Evolutionary conservation across 2,329 filamentous ascomycete species (phyloP).

Genomic region (Alternaria brassicae): DNA sequence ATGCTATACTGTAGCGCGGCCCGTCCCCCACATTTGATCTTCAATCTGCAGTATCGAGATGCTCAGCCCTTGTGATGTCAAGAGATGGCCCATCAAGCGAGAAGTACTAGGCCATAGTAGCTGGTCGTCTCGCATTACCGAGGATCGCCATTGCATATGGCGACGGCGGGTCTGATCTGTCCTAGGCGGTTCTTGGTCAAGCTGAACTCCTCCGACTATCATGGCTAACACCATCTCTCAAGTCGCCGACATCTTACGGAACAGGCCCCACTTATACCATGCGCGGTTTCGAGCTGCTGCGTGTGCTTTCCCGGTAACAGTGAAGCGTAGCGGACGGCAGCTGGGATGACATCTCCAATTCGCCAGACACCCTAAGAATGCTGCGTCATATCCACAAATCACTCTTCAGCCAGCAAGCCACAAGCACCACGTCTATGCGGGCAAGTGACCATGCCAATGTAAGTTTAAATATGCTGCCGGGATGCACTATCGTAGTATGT

Average conservation of each 20-base stretch:
- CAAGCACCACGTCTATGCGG: neutral
- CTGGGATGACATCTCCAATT: neutral
- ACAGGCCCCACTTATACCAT: slow-evolving; percentile 1
- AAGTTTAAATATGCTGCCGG: neutral
- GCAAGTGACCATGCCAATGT: neutral
- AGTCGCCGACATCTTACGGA: slow-evolving; percentile 12
- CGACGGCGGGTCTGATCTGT: neutral
- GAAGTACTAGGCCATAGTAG: neutral
- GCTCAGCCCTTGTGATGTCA: slow-evolving; percentile 6
- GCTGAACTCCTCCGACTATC: slow-evolving; percentile 1
- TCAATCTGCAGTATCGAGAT: slow-evolving; percentile 11
- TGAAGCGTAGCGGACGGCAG: neutral
- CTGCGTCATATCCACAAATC: slow-evolving; percentile 7
- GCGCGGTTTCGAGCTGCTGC: slow-evolving; percentile 4
- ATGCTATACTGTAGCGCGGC: neutral
- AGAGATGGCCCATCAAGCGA: slow-evolving; percentile 1
- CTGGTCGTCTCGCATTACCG: neutral
- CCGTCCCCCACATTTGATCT: slow-evolving; percentile 11
- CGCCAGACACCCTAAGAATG: neutral
- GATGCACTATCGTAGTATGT: neutral
- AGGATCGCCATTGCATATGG: neutral
- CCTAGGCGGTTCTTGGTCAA: neutral
- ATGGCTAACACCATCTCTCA: slow-evolving; percentile 6
- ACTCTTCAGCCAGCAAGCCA: slow-evolving; percentile 2
- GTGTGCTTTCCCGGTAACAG: slow-evolving; percentile 7